Evolutionary conservation across 2,329 filamentous ascomycete genomes (phyloP).

Genomic region (Penicillium sp.): DNA sequence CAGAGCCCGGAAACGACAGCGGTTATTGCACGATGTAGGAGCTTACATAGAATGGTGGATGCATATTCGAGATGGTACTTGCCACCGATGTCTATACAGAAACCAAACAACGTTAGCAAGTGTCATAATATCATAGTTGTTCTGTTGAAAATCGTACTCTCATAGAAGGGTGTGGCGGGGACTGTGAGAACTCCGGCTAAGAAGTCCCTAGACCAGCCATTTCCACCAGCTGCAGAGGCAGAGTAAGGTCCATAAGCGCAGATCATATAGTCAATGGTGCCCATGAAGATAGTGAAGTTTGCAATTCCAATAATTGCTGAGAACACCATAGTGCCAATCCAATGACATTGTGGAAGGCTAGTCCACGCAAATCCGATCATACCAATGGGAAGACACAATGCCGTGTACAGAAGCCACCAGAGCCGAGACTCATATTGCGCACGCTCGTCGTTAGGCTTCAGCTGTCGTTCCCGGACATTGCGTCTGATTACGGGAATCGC

Average conservation of each 20-base stretch:
- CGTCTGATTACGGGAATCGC: constrained; percentile 54
- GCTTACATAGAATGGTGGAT: constrained; percentile 53
- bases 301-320: constrained; percentile 19
- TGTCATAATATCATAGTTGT: background rate
- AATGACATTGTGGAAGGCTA: constrained; percentile 58
- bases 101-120: background rate
- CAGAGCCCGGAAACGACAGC: background rate
- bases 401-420: constrained; percentile 58
- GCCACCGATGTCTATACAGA: constrained; percentile 45
- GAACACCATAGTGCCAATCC: constrained; percentile 6
- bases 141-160: background rate
- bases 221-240: constrained; percentile 64
- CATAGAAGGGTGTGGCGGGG: constrained; percentile 51
- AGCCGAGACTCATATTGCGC: constrained; percentile 65
- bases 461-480: constrained; percentile 42
- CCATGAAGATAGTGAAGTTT: constrained; percentile 4
- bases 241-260: constrained; percentile 64
- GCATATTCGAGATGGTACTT: constrained; percentile 54
- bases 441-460: constrained; percentile 45
- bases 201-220: constrained; percentile 65
- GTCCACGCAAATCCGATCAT: constrained; percentile 62
- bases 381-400: constrained; percentile 52
- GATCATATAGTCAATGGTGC: constrained; percentile 62
- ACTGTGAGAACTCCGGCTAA: constrained; percentile 61
- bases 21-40: background rate